A percentile compares a stretch with the other conserved stretches of the same genome.
Conservation (phyloP, 768 basidiomycete species). For the Tephrocybe sp. region DNA sequence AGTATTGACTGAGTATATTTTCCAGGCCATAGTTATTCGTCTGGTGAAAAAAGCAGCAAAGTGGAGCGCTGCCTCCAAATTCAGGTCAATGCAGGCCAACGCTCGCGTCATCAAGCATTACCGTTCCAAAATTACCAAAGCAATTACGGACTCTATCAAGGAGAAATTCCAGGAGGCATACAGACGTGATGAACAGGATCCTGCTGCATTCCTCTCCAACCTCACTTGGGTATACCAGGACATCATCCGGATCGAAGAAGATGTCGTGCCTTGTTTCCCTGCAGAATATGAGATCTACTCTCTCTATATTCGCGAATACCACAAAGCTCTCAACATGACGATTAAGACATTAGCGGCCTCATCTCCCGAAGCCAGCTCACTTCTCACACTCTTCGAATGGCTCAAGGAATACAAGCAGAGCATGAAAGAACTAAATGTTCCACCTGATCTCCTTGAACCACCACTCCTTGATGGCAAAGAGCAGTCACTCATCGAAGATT, state of each 20-base stretch:
- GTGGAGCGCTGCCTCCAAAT: conserved; percentile 89
- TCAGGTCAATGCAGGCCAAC: conserved; percentile 90
- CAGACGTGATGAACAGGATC: conserved; percentile 59
- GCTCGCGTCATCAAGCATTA: conserved; percentile 95
- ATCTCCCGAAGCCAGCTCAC: conserved; percentile 84
- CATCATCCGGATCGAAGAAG: conserved; percentile 86
- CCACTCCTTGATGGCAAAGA: conserved; percentile 95
- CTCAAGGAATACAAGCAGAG: conserved; percentile 93
- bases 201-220: conserved; percentile 71
- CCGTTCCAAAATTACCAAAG: conserved; percentile 82
- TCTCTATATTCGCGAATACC: conserved; percentile 84
- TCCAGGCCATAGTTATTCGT: conserved; percentile 86
- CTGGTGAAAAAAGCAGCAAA: conserved; percentile 94
- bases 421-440: conserved; percentile 91
- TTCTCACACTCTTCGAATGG: conserved; percentile 89
- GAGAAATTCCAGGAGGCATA: conserved; percentile 69
- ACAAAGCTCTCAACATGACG: conserved; percentile 76
- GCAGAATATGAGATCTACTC: conserved; percentile 88
- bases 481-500: conserved; percentile 91
- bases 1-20: not conserved
- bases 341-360: conserved; percentile 69
- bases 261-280: conserved; percentile 90
- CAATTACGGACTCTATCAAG: conserved; percentile 76
- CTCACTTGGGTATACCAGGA: conserved; percentile 95
- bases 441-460: conserved; percentile 80